Evolutionary conservation across 306 rosid species (phyloP), one percentile per base, ranked within the genome.

Genomic region (Begonia masoniana): DNA sequence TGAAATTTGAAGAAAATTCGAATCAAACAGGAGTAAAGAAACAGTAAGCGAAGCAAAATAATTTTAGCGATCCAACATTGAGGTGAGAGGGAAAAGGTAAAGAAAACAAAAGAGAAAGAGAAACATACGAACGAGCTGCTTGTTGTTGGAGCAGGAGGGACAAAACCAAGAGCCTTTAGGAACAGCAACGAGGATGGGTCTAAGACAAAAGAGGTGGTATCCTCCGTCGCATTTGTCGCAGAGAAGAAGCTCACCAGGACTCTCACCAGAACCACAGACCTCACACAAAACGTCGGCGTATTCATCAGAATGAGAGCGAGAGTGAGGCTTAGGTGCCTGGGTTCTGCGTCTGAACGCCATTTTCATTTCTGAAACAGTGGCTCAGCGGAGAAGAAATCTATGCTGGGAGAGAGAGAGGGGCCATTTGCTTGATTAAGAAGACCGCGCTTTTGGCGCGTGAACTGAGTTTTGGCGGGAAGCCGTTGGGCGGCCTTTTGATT

Each of bases 151-250:
- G 70, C 97, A 88, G 11, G 72, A 58, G 8, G 83, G 71, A 35
- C 97, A 85, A 57, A 84, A 67, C 97, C 97, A 88, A 19, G 82
- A 65, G 4, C 77, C 83, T 39, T 61, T 88, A 35, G 97, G 97
- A 1, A 88, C 95, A 2, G 79, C 63, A 41, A 61, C 70, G 5
- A 88, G 82, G 41, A 79, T 71, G 41, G 95, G 97, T 7, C 75
- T 60, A 61, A 82, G 92, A 57, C 97, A 88, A 58, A 88, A 88
- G 10, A 88, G 51, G 47, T 88, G 97, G 59, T 65, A 79, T 2
- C 97, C 97, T 54, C 62, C 24, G 31, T 82, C 83, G 52, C 97
- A 88, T 26, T 67, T 70, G 68, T 88, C 95, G 73, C 97, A 88
- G 10, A 88, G 93, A 39, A 88, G 83, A 14, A 88, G 62, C 56